Base-by-base conservation (phyloP, 176 grass and related monocot genomes). In the Metroxylon sagu region DNA sequence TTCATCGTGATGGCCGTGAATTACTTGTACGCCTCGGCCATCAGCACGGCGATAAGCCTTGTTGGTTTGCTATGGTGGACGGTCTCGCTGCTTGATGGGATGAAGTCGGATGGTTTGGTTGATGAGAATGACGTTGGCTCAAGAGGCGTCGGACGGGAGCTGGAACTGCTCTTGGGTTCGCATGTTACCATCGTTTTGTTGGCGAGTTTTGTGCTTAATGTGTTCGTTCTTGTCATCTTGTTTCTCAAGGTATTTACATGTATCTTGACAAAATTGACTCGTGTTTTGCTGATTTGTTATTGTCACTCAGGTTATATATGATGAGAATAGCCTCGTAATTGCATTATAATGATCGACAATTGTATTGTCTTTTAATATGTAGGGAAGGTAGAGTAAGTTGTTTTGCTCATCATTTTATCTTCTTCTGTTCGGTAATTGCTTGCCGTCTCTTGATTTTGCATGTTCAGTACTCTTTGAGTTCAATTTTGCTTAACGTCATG, bases 1-100 rank as follows among this genome's bases (percentile, higher is more conserved):
- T 74, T 80, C 55, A 50, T 43, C 30, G 50, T 72, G 59, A 90
- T 90, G 87, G 76, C 76, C 51, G 79, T 85, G 71, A 85, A 80
- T 74, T 71, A 66, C 62, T 69, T 90, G 31, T 79, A 80, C 79
- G 62, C 82, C 35, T 80, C 72, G 64, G 87, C 61, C 69, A 65
- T 74, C 12, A 79, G 82, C 68, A 80, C 82, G 56, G 79, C 71
- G 61, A 69, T 70, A 28, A 82, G 87, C 72, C 53, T 77, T 48
- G 69, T 71, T n/a, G 79, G 51, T 60, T 28, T 90, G 72, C 79
- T 79, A 68, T 90, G 87, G 87, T 90, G 87, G 87, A 68, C 73
- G 30, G 35, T 70, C 19, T 83, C 76, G 68, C 62, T 85, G 65
- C 69, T 90, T 49, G 79, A 90, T 23, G 78, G 59, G 23, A 62